These are phyloP conservation scores for Coriaria nepalensis DNA, from an alignment of 306 rosid species.

Conservation along the genomic window DNA sequence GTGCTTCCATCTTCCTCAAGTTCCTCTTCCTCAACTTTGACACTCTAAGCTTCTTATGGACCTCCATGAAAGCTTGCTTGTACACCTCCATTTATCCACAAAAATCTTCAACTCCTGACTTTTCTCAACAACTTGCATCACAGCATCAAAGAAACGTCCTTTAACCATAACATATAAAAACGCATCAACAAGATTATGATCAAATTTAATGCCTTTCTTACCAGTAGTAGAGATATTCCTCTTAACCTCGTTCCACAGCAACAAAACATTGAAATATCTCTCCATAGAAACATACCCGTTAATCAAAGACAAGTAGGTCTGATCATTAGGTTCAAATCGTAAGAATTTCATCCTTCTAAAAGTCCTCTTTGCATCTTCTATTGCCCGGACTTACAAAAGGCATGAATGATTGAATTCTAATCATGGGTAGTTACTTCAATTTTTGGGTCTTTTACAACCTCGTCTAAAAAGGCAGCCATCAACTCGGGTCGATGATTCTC, in stretches of 20 bases:
- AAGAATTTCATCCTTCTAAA: slow-evolving; percentile 82
- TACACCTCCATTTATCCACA: slow-evolving; percentile 95
- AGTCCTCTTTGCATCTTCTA: slow-evolving; percentile 90
- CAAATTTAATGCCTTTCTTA: slow-evolving; percentile 52
- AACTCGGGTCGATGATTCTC: slow-evolving; percentile 85
- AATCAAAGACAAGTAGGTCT: slow-evolving; percentile 74
- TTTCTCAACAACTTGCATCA: slow-evolving; percentile 92
- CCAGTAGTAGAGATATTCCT: slow-evolving; percentile 47
- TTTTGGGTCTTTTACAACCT: slow-evolving; percentile 81
- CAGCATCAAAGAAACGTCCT: slow-evolving; percentile 96
- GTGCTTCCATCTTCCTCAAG: slow-evolving; percentile 71
- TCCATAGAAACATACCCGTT: slow-evolving; percentile 66
- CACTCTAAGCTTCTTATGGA: slow-evolving; percentile 78
- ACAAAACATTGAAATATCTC: slow-evolving; percentile 69
- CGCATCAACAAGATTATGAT: slow-evolving; percentile 68
- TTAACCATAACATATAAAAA: slow-evolving; percentile 80
- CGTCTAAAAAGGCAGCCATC: slow-evolving; percentile 96
- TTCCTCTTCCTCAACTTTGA: slow-evolving; percentile 59
- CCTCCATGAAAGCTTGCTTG: slow-evolving; percentile 96
- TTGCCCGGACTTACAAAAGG: slow-evolving; percentile 85
- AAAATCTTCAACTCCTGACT: slow-evolving; percentile 70
- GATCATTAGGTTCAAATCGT: slow-evolving; percentile 75
- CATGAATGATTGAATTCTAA: slow-evolving; percentile 91
- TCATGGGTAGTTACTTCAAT: slow-evolving; percentile 83
- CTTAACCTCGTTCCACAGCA: slow-evolving; percentile 88